A percentile compares a stretch with the other conserved stretches of the same genome.
Conservation (phyloP, 2,329 filamentous ascomycete genomes). For the Chaetothyriales sp. region DNA sequence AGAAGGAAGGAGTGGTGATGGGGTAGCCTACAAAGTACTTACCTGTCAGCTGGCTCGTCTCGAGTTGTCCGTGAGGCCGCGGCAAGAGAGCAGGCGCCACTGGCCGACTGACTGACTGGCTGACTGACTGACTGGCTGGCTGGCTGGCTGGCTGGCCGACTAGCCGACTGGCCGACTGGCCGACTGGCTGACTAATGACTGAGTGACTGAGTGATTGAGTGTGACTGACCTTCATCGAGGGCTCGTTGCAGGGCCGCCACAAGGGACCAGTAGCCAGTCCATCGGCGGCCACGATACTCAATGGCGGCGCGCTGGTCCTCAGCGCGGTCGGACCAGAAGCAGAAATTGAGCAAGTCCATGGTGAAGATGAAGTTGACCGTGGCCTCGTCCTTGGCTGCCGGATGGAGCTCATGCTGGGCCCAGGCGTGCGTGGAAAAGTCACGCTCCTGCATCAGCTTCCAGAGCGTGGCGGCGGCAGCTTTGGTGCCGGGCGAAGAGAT, state of each 20-base stretch:
- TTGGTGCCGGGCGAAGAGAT: conserved; percentile 74
- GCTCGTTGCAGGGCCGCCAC: conserved; percentile 78
- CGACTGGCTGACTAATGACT: too few species aligned
- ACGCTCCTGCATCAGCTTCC: conserved; percentile 68
- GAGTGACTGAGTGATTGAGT: not conserved
- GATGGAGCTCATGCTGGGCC: conserved; percentile 81
- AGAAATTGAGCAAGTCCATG: conserved; percentile 95
- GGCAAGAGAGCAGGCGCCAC: too few species aligned
- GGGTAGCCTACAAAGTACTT: conserved; percentile 51
- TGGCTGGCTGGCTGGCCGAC: too few species aligned
- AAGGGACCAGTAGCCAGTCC: conserved; percentile 93
- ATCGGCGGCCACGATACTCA: conserved; percentile 63
- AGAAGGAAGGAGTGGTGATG: conserved; percentile 79
- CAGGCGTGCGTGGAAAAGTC: conserved; percentile 73
- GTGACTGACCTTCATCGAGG: conserved; percentile 62
- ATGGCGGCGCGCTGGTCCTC: conserved; percentile 67
- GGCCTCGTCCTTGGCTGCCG: conserved; percentile 55
- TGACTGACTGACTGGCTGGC: too few species aligned
- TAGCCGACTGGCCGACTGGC: not conserved
- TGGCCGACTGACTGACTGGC: too few species aligned
- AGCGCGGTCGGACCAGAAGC: conserved; percentile 71
- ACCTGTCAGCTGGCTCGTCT: not conserved
- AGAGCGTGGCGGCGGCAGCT: conserved; percentile 65
- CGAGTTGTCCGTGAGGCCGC: not conserved
- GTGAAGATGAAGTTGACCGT: conserved; percentile 90